Percentiles rank a stretch among this genome's conserved stretches.
Conservation (phyloP, 768 basidiomycete genomes). For the Rhizopogon sp. region DNA sequence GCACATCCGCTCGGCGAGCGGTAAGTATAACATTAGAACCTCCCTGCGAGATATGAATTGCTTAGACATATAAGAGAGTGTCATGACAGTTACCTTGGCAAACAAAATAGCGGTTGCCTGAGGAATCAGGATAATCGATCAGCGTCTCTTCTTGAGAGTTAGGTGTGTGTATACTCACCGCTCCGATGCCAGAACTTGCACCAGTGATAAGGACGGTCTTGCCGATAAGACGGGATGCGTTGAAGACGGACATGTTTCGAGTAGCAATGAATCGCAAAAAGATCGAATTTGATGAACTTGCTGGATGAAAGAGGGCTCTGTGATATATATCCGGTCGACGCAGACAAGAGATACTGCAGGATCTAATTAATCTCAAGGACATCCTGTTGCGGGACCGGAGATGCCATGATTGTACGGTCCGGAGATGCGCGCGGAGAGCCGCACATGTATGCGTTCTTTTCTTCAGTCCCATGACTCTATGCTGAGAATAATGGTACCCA, state of each 20-base stretch:
- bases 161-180: slow-evolving; percentile 43
- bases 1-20: slow-evolving; percentile 70
- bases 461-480: slow-evolving; percentile 5
- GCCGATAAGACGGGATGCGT: slow-evolving; percentile 70
- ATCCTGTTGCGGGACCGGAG: neutral
- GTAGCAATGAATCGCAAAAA: neutral
- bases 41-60: slow-evolving; percentile 38
- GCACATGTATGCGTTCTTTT: neutral
- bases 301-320: neutral
- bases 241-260: slow-evolving; percentile 71
- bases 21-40: slow-evolving; percentile 86
- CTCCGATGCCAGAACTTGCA: slow-evolving; percentile 86
- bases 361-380: neutral
- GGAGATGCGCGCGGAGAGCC: slow-evolving; percentile 6
- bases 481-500: neutral
- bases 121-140: neutral
- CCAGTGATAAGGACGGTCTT: slow-evolving; percentile 89
- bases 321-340: neutral
- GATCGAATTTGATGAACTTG: neutral
- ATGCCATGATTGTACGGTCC: slow-evolving; percentile 3
- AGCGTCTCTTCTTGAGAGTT: neutral
- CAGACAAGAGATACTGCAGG: neutral
- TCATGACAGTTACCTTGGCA: slow-evolving; percentile 54
- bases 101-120: slow-evolving; percentile 88
- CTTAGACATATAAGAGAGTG: neutral